These are phyloP conservation scores for Pleurotus platypus DNA, from an alignment of 768 basidiomycete genomes.

Conservation along the genomic window DNA sequence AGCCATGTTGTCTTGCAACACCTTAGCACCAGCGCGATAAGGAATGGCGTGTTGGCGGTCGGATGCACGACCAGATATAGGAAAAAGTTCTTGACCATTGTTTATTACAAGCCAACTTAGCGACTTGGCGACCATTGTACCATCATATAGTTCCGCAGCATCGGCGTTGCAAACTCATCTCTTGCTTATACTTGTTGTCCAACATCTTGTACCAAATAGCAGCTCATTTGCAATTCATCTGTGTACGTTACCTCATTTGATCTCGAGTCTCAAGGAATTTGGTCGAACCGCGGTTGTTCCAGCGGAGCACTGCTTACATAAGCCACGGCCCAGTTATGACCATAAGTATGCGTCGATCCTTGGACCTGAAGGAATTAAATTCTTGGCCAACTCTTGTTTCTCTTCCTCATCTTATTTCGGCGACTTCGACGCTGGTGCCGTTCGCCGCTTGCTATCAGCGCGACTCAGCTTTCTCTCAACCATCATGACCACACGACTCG, in stretches of 20 bases:
- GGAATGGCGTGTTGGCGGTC: slow-evolving; percentile 90
- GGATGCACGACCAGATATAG: slow-evolving; percentile 89
- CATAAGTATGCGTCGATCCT: background rate
- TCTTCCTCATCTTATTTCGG: background rate
- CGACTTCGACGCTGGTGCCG: background rate
- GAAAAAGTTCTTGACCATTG: slow-evolving; percentile 89
- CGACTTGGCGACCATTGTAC: no score
- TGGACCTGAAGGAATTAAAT: background rate
- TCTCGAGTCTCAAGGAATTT: no score
- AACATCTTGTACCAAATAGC: no score
- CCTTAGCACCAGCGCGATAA: slow-evolving; percentile 91
- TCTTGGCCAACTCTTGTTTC: no score
- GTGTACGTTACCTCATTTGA: no score
- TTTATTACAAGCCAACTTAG: slow-evolving; percentile 74
- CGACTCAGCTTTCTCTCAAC: background rate
- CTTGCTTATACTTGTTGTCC: background rate
- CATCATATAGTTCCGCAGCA: background rate
- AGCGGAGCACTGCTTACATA: background rate
- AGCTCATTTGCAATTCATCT: no score
- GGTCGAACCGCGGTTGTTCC: no score
- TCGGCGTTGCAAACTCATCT: background rate
- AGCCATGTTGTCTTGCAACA: slow-evolving; percentile 94
- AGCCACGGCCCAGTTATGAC: background rate
- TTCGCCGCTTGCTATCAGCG: slow-evolving; percentile 6
- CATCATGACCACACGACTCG: slow-evolving; percentile 9